Evolutionary conservation across 495 filamentous ascomycete genomes (phyloP).

Genomic region (Penicillium angulare): DNA sequence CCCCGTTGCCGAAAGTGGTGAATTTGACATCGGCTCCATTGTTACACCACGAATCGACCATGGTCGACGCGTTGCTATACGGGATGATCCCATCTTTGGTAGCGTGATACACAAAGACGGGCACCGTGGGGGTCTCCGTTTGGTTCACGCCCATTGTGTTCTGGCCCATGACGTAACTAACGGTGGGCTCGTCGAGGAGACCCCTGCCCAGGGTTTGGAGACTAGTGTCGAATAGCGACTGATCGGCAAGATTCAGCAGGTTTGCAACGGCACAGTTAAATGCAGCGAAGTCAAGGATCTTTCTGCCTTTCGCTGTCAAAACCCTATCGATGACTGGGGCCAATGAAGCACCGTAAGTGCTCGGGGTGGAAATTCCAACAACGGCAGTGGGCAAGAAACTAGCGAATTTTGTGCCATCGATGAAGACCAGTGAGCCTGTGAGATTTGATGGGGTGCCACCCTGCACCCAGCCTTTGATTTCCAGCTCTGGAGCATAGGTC

Average conservation of each 20-base stretch:
- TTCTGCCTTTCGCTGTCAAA: slow-evolving; percentile 19
- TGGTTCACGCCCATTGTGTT: slow-evolving; percentile 25
- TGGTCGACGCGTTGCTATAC: slow-evolving; percentile 16
- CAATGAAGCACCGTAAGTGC: slow-evolving; percentile 30
- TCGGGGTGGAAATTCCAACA: slow-evolving; percentile 24
- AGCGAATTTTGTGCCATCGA: slow-evolving; percentile 27
- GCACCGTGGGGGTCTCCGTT: slow-evolving; percentile 28
- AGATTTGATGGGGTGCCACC: slow-evolving; percentile 45
- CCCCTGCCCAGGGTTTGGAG: slow-evolving; percentile 24
- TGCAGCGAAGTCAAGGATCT: slow-evolving; percentile 10
- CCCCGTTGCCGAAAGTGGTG: slow-evolving; percentile 28
- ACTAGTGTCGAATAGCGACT: slow-evolving; percentile 23
- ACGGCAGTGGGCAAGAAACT: slow-evolving; percentile 31
- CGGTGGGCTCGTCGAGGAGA: slow-evolving; percentile 23
- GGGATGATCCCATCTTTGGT: slow-evolving; percentile 34
- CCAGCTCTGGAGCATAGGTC: slow-evolving; percentile 54
- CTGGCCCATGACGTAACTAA: slow-evolving; percentile 17
- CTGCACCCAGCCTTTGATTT: slow-evolving; percentile 47
- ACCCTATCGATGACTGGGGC: slow-evolving; percentile 21
- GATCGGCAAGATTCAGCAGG: slow-evolving; percentile 17
- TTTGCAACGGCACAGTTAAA: slow-evolving; percentile 20
- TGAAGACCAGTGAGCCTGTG: slow-evolving; percentile 27
- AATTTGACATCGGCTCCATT: slow-evolving; percentile 28
- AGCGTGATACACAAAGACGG: slow-evolving; percentile 35
- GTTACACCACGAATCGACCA: slow-evolving; percentile 29